A percentile compares a stretch with the other conserved stretches of the same genome.
Conservation (phyloP, 1,139 yeast genomes). For the Blastobotrys buckinghamii region DNA sequence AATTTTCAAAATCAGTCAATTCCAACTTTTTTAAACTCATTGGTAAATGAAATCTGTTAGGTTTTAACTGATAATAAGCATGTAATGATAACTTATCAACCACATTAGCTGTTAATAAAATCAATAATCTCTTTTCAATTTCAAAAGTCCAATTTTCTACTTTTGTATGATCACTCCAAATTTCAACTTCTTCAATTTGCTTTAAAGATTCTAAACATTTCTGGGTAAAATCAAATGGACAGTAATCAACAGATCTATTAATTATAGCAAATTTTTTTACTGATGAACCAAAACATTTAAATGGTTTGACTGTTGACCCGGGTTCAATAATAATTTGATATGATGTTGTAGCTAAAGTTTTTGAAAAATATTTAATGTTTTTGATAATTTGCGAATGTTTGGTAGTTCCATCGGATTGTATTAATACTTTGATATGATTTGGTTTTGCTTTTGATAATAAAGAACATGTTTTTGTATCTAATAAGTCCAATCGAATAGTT, state of each 20-base stretch:
- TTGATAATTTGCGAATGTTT: too few species aligned
- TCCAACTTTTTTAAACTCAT: neutral
- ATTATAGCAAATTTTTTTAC: neutral
- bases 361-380: too few species aligned
- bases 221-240: neutral
- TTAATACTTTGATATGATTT: neutral
- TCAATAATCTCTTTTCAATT: too few species aligned
- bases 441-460: neutral
- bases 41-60: neutral
- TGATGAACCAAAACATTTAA: neutral
- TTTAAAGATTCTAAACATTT: neutral
- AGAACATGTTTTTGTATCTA: neutral
- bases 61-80: neutral
- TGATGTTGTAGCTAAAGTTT: too few species aligned
- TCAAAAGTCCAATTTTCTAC: too few species aligned
- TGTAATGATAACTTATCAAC: neutral
- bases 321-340: neutral
- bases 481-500: neutral
- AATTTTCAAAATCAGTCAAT: constrained; percentile 2
- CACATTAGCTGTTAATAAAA: too few species aligned
- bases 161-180: neutral
- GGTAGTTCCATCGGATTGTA: too few species aligned
- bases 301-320: neutral
- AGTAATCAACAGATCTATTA: neutral
- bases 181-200: neutral